These are phyloP conservation scores for Ophiostoma perfectum DNA, from an alignment of 2,329 filamentous ascomycete genomes.

Conservation along the genomic window DNA sequence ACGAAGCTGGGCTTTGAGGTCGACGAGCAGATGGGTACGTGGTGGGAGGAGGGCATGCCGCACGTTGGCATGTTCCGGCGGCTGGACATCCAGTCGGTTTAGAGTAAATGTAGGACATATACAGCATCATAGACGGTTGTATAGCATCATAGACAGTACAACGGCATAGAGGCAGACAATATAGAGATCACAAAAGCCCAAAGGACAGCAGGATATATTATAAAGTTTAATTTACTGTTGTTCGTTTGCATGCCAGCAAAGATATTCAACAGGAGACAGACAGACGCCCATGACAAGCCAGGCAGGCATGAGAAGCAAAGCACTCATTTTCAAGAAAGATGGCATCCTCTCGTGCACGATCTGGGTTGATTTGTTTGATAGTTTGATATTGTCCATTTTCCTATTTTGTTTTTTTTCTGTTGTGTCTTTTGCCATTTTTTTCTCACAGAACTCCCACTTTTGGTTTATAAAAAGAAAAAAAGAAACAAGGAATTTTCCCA, in stretches of 20 bases:
- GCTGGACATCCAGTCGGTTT: slow-evolving; percentile 29
- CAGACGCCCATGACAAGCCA: too few species aligned
- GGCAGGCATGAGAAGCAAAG: too few species aligned
- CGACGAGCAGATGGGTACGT: slow-evolving; percentile 68
- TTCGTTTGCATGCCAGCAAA: too few species aligned
- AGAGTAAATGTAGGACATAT: neutral
- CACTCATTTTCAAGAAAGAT: too few species aligned
- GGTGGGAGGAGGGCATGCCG: slow-evolving; percentile 77
- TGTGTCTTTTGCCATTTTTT: slow-evolving; percentile 14
- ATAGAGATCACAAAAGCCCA: too few species aligned
- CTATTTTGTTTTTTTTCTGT: slow-evolving; percentile 17
- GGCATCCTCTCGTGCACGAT: too few species aligned
- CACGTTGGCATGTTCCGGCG: slow-evolving; percentile 77
- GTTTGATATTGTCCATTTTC: slow-evolving; percentile 14
- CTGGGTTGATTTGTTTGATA: too few species aligned
- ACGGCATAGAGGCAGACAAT: too few species aligned
- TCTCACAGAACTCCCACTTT: slow-evolving; percentile 22
- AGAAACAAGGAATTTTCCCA: slow-evolving; percentile 35
- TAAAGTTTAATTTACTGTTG: neutral
- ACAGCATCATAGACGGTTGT: neutral
- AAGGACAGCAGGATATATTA: neutral
- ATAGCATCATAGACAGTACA: neutral
- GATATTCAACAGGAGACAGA: too few species aligned
- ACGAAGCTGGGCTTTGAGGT: slow-evolving; percentile 64
- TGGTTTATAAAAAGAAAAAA: slow-evolving; percentile 17